Conservation (phyloP, 306 rosid genomes). For the Corylus heterophylla region DNA sequence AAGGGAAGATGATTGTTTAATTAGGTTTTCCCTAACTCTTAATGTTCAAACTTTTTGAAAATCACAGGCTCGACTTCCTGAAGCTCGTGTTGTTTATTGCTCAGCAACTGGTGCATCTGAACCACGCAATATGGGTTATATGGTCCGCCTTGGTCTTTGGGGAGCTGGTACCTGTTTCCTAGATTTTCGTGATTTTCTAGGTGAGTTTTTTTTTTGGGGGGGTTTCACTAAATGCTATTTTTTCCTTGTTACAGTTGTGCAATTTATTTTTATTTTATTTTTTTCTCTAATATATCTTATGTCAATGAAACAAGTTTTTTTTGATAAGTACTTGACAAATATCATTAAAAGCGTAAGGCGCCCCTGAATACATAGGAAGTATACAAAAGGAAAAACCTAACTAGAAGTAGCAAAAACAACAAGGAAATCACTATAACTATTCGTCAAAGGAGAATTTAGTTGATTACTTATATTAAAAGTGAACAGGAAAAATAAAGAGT, state of each 20-base stretch:
- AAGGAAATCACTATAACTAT: no score
- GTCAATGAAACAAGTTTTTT: neutral
- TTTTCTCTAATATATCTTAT: neutral
- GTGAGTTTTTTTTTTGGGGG: conserved; percentile 36
- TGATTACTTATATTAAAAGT: neutral
- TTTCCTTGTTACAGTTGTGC: neutral
- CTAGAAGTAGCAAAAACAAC: no score
- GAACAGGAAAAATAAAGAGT: neutral
- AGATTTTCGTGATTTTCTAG: conserved; percentile 90
- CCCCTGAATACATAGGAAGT: no score
- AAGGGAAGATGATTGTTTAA: neutral
- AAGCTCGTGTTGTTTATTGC: conserved; percentile 91
- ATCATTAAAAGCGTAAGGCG: no score
- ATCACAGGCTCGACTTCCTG: conserved; percentile 79
- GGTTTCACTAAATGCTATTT: neutral
- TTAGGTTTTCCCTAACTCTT: conserved; percentile 18
- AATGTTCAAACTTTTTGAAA: conserved; percentile 24
- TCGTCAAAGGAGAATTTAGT: neutral
- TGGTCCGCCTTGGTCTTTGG: conserved; percentile 99
- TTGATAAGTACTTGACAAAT: no score
- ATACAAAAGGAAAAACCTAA: no score
- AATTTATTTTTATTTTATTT: neutral
- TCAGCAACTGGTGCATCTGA: conserved; percentile 99
- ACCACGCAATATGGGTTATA: conserved; percentile 99
- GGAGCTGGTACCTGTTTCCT: conserved; percentile 85